These are phyloP conservation scores for Aquilaria sinensis DNA, from an alignment of 345 rosid genomes.

Conservation along the genomic window DNA sequence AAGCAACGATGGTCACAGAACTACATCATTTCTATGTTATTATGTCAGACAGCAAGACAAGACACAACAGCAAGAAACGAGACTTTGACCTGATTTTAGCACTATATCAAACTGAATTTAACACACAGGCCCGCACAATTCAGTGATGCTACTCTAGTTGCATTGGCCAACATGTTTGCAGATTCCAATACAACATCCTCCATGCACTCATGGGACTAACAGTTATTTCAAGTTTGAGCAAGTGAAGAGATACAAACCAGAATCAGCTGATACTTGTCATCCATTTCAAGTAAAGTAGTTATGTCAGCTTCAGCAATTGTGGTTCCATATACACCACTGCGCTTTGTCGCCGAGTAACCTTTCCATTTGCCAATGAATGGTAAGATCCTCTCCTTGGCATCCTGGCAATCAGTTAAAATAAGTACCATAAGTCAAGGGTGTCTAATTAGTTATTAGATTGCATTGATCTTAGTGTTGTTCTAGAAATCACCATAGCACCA, in stretches of 20 bases:
- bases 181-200: too few species aligned
- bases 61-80: too few species aligned
- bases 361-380: conserved; percentile 91
- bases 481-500: conserved; percentile 24
- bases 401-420: conserved; percentile 33
- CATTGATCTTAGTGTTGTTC: not conserved
- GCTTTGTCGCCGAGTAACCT: conserved; percentile 75
- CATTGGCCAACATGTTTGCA: too few species aligned
- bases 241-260: conserved; percentile 43
- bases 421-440: not conserved
- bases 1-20: too few species aligned
- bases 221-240: conserved; percentile 5
- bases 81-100: too few species aligned
- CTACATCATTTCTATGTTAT: too few species aligned
- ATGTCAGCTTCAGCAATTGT: conserved; percentile 72
- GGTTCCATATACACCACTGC: conserved; percentile 91
- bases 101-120: too few species aligned
- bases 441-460: conserved; percentile 2
- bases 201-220: too few species aligned
- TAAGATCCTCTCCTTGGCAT: conserved; percentile 30
- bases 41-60: too few species aligned
- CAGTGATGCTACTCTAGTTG: too few species aligned
- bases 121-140: too few species aligned
- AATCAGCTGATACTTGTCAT: conserved; percentile 51
- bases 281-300: conserved; percentile 49